These are phyloP conservation scores for Kalmanozyma brasiliensis DNA, from an alignment of 1,284 basidiomycete genomes.

Conservation along the genomic window DNA sequence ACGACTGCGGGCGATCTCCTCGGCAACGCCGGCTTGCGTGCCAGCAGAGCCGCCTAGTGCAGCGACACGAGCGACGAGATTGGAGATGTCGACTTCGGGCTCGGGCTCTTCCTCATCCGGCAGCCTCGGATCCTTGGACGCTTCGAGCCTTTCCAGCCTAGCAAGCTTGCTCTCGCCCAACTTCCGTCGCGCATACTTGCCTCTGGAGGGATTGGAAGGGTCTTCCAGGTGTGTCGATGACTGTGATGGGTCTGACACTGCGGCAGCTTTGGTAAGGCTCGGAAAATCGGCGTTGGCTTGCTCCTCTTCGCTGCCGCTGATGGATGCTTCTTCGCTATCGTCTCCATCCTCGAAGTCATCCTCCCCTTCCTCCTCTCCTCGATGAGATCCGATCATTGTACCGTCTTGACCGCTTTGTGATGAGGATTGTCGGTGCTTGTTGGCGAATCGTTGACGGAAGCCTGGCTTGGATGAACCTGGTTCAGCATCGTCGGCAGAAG, in stretches of 20 bases:
- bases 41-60: constrained; percentile 42
- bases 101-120: constrained; percentile 54
- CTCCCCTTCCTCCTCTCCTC: constrained; percentile 7
- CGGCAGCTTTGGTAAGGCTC: constrained; percentile 26
- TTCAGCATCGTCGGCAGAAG: constrained; percentile 14
- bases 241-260: constrained; percentile 4
- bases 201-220: constrained; percentile 19
- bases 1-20: constrained; percentile 29
- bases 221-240: constrained; percentile 11
- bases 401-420: constrained; percentile 2
- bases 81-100: constrained; percentile 62
- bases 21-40: constrained; percentile 36
- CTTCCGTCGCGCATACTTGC: constrained; percentile 55
- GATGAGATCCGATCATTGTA: constrained; percentile 7
- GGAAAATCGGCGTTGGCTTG: constrained; percentile 38
- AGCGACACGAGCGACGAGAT: constrained; percentile 52
- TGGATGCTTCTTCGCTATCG: neutral
- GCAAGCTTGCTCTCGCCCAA: constrained; percentile 58
- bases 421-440: constrained; percentile 8
- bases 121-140: constrained; percentile 38
- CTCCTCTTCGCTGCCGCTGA: constrained; percentile 15
- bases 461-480: constrained; percentile 21
- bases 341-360: constrained; percentile 9
- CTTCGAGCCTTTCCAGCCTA: constrained; percentile 45
- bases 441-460: constrained; percentile 25